Base-by-base conservation (phyloP, 805 yeast genomes). In the Starmerella davenportii region DNA sequence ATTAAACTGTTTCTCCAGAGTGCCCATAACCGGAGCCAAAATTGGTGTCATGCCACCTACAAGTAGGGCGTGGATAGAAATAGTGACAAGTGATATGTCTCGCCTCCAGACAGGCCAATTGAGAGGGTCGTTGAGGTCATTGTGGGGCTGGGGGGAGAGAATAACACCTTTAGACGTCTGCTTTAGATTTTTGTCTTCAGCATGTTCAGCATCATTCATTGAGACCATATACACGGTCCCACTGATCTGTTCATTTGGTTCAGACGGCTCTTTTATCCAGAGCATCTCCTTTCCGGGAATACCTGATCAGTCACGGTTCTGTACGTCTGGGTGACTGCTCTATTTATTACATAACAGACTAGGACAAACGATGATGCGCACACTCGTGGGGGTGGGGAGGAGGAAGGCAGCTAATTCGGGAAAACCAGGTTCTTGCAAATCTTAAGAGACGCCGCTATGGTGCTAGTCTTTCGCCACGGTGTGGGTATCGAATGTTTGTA, bases 1-100 rank as follows among this genome's bases (percentile, higher is more conserved):
- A 43, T 59, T 43, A 47, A 71, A 72, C 47, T 70, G 69, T 2
- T 21, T 41, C 27, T 57, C 55, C 39, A 73, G 51, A 4, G 48
- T 42, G 13, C 61, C 45, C 57, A 70, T 59, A 1, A 73, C 78
- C 1, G 77, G 71, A 1, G 78, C 76, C 40, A 72, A 56, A 29
- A 73, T 56, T 3, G 79, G 71, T 3, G 74, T 65, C 53, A 69
- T 74, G 24, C 79, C 78, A 23, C 78, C 79, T 4, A 73, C 72
- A 9, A 72, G 56, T 46, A 72, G 68, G 11, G 72, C 68, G 43
- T 68, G 75, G 46, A 69, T 63, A 4, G 77, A 76, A 25, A 72
- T 63, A 15, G 65, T 66, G 9, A 62, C 45, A 30, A 72, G 55
- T 5, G 76, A 69, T 35, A 69, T 42, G 43, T 72, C 78, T 21